Percentiles rank a stretch among this genome's conserved stretches.
Conservation (phyloP, 129 eudicot genomes). For the Pseudognaphalium luteoalbum region DNA sequence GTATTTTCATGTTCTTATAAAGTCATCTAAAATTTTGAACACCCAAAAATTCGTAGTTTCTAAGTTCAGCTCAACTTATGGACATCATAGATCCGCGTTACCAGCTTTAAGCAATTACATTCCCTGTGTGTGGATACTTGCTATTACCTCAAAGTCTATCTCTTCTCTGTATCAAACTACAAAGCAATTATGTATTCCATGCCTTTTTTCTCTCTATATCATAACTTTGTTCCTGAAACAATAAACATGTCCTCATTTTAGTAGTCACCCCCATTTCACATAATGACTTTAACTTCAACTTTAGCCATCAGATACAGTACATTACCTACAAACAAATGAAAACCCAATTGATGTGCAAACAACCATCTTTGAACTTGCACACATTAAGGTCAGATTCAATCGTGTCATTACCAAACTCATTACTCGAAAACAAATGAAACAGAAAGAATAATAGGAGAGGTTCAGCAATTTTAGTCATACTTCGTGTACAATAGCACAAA, state of each 20-base stretch:
- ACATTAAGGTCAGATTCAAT: not conserved
- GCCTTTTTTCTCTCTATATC: slow-evolving; percentile 44
- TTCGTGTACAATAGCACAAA: not conserved
- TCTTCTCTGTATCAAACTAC: slow-evolving; percentile 25
- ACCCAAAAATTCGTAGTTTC: slow-evolving; percentile 25
- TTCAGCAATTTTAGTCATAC: not conserved
- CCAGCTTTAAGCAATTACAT: slow-evolving; percentile 34
- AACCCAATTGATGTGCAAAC: not conserved
- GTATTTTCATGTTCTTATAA: slow-evolving; percentile 10
- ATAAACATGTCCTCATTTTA: slow-evolving; percentile 31
- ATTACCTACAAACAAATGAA: slow-evolving; percentile 12
- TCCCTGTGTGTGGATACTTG: slow-evolving; percentile 19
- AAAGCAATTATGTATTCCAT: slow-evolving; percentile 23
- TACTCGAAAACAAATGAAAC: not conserved
- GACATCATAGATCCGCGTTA: slow-evolving; percentile 20
- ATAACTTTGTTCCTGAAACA: slow-evolving; percentile 59
- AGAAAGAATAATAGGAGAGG: not conserved
- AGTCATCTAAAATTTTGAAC: slow-evolving; percentile 11
- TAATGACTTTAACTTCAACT: slow-evolving; percentile 7
- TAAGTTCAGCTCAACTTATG: slow-evolving; percentile 16
- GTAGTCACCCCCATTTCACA: slow-evolving; percentile 25
- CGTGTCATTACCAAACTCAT: slow-evolving; percentile 8
- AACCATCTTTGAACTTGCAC: not conserved
- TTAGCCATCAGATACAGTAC: not conserved
- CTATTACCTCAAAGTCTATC: slow-evolving; percentile 34